phyloP scores from a whole-genome alignment of 495 filamentous ascomycete genomes.

The Penicillium malachiteum region DNA sequence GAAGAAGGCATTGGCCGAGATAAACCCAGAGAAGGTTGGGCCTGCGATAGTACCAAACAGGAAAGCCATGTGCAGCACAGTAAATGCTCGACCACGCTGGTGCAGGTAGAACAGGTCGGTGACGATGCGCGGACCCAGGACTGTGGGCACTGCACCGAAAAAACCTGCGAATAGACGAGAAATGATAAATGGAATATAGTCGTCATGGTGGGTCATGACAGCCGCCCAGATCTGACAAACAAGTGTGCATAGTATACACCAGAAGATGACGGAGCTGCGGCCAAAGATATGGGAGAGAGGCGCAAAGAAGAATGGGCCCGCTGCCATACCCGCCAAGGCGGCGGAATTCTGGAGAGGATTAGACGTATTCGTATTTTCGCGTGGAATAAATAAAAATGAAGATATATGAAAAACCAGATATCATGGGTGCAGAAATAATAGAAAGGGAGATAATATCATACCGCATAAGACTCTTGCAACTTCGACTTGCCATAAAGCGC shows the following conservation, averaged over 20 bases:
- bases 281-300: slow-evolving; percentile 40
- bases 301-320: slow-evolving; percentile 44
- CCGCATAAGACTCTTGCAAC: slow-evolving; percentile 25
- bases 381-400: neutral
- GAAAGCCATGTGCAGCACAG: slow-evolving; percentile 38
- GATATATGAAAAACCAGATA: too few species aligned
- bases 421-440: too few species aligned
- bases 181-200: slow-evolving; percentile 45
- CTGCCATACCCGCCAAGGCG: slow-evolving; percentile 40
- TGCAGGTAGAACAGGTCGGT: slow-evolving; percentile 49
- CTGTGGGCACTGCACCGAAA: slow-evolving; percentile 38
- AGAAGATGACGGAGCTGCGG: slow-evolving; percentile 44
- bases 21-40: slow-evolving; percentile 47
- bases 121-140: slow-evolving; percentile 40
- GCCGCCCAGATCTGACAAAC: slow-evolving; percentile 41
- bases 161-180: slow-evolving; percentile 44
- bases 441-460: slow-evolving; percentile 5
- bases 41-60: slow-evolving; percentile 42
- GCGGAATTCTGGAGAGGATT: slow-evolving; percentile 33
- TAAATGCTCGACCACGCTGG: slow-evolving; percentile 46
- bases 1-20: slow-evolving; percentile 41
- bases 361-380: slow-evolving; percentile 1
- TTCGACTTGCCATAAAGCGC: slow-evolving; percentile 29
- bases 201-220: slow-evolving; percentile 37
- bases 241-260: slow-evolving; percentile 37